Evolutionary conservation across 192 early-diverging fungal genomes (phyloP).

Genomic region (Backusella liffmaniae): DNA sequence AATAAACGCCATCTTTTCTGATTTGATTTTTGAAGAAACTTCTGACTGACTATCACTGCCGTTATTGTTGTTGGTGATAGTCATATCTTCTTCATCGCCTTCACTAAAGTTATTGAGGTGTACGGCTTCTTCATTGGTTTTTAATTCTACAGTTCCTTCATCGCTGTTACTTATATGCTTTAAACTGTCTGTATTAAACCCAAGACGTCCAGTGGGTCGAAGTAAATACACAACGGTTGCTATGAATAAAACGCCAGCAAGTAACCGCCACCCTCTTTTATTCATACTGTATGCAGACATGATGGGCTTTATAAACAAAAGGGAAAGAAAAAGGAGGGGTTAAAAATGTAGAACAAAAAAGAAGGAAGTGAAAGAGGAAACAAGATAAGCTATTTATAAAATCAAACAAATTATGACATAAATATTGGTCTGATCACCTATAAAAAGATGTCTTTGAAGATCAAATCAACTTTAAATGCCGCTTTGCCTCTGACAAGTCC

Average conservation of each 20-base stretch:
- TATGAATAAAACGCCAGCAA: neutral
- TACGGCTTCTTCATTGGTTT: neutral
- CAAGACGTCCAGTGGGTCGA: neutral
- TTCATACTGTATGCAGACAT: neutral
- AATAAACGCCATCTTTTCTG: conserved; percentile 11
- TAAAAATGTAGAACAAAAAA: neutral
- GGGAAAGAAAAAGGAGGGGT: neutral
- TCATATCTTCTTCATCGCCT: neutral
- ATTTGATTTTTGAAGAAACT: neutral
- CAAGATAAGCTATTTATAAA: neutral
- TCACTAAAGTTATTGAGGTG: neutral
- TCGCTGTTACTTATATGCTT: neutral
- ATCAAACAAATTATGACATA: neutral
- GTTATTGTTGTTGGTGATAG: neutral
- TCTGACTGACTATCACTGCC: neutral
- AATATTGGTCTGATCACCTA: conserved; percentile 4
- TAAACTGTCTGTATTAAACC: neutral
- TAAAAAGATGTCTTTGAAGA: neutral
- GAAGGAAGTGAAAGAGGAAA: neutral
- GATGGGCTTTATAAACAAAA: neutral
- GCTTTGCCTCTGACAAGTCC: neutral
- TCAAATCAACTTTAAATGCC: neutral
- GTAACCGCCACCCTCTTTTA: neutral
- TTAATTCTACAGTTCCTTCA: neutral
- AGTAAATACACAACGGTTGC: neutral